Base-by-base conservation (phyloP, 495 filamentous ascomycete genomes). In the Melanomma pulvis-pyrius region DNA sequence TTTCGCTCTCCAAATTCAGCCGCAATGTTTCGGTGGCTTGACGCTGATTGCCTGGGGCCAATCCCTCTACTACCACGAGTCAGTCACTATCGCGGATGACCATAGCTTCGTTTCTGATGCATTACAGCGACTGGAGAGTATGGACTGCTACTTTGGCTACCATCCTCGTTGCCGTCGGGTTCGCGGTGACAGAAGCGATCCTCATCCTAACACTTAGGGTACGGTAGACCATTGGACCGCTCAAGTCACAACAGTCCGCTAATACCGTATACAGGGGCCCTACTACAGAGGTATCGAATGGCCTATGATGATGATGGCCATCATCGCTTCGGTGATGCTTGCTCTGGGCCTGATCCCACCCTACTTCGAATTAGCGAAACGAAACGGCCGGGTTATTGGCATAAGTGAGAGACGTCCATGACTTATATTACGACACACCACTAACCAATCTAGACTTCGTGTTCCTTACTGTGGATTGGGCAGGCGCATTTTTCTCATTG, bases 401-500 rank as follows among this genome's bases (percentile, higher is more conserved):
- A 86, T 92, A 22, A 39, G 65, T 68, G 30, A 24, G 65, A 49
- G 8, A 8, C 24, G 7, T 15, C 0, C 21, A 41, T 55, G 21
- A 5, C 12, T 24, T 30, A 15, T 54, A 22, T 25, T n/a, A 28
- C 13, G 26, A 59, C 13, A 17, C 2, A 6, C 24, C 7, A 12
- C 29, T 57, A 15, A 62, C 29, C 12, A 19, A 15, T 48, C 3
- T 22, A 68, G 83, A 82, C 60, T 86, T 83, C 74, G 73, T 85
- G 0, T 93, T 93, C 62, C 76, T 93, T 6, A 78, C 79, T 0
- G 85, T 92, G 65, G 90, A 93, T 70, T 90, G 82, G 71, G 71
- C 82, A 0, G 90, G 90, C 0, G 90, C 89, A 0, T 82, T 92
- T 63, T 91, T 92, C 74, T 91, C 88, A 0, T 80, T 92, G 3